phyloP scores from a whole-genome alignment of 139 green algal genomes.

The Monoraphidium neglectum region DNA sequence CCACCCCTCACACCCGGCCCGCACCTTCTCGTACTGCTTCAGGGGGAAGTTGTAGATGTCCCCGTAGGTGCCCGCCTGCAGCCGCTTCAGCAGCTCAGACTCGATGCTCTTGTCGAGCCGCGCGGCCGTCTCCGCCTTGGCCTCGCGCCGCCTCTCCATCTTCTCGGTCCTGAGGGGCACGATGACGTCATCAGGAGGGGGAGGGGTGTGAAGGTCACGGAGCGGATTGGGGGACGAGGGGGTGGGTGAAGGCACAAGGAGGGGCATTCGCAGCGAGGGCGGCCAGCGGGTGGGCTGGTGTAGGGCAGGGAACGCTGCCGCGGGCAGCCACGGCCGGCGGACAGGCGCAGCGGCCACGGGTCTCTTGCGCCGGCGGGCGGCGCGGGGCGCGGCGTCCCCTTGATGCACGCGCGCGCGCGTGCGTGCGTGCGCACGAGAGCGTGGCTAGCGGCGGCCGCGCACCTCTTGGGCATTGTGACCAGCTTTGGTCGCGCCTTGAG shows the following conservation, averaged over 20 bases:
- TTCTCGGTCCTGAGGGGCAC: conserved; percentile 58
- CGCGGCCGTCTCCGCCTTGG: conserved; percentile 91
- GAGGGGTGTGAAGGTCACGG: not conserved
- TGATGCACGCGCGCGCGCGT: no score
- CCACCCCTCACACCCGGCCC: not conserved
- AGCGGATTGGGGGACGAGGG: no score
- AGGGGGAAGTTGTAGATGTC: conserved; percentile 99
- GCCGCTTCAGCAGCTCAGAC: conserved; percentile 89
- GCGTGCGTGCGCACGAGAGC: no score
- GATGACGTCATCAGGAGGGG: no score
- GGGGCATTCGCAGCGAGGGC: not conserved
- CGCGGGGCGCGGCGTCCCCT: no score
- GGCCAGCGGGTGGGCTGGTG: no score
- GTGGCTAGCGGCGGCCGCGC: no score
- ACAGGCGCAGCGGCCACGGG: no score
- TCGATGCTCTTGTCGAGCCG: conserved; percentile 90
- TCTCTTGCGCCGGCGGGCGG: no score
- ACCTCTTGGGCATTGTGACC: conserved; percentile 83
- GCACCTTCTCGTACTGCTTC: conserved; percentile 87
- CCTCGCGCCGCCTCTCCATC: conserved; percentile 79
- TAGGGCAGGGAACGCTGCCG: no score
- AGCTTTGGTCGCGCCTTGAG: conserved; percentile 82
- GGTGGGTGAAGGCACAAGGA: not conserved
- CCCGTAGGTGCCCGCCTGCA: conserved; percentile 96
- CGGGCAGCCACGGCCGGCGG: no score